phyloP scores from a whole-genome alignment of 2,329 filamentous ascomycete species.

The Ustulina deusta region DNA sequence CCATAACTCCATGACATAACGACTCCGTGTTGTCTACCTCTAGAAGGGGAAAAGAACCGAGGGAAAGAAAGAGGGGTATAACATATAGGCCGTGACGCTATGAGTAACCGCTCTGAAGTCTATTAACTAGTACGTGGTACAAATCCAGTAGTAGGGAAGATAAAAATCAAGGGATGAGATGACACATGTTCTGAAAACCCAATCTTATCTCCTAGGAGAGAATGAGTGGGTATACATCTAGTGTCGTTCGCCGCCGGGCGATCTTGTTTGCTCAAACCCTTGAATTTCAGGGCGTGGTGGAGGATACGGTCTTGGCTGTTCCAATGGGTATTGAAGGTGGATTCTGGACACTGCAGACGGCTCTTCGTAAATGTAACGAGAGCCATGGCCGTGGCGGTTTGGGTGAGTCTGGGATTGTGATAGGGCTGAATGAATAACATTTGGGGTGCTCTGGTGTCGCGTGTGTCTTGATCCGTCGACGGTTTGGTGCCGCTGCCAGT shows the following conservation, averaged over 20 bases:
- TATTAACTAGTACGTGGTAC: not conserved
- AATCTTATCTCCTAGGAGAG: too few relatives aligned
- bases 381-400: conserved; percentile 37
- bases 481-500: not conserved
- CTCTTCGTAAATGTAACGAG: conserved; percentile 5
- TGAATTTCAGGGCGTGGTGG: not conserved
- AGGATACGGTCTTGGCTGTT: not conserved
- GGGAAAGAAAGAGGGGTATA: too few relatives aligned
- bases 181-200: too few relatives aligned
- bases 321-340: too few relatives aligned
- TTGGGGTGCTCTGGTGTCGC: conserved; percentile 52
- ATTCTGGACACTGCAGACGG: too few relatives aligned
- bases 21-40: not conserved
- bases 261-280: not conserved
- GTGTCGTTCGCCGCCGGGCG: not conserved
- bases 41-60: not conserved
- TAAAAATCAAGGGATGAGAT: not conserved
- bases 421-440: conserved; percentile 30
- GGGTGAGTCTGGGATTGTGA: not conserved
- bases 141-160: not conserved
- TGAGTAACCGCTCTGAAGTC: not conserved
- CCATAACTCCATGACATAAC: conserved; percentile 9
- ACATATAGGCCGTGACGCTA: not conserved
- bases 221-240: not conserved
- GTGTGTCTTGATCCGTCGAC: conserved; percentile 41